These are phyloP conservation scores for Ascochyta pisi DNA, from an alignment of 2,329 filamentous ascomycete genomes.

Conservation along the genomic window DNA sequence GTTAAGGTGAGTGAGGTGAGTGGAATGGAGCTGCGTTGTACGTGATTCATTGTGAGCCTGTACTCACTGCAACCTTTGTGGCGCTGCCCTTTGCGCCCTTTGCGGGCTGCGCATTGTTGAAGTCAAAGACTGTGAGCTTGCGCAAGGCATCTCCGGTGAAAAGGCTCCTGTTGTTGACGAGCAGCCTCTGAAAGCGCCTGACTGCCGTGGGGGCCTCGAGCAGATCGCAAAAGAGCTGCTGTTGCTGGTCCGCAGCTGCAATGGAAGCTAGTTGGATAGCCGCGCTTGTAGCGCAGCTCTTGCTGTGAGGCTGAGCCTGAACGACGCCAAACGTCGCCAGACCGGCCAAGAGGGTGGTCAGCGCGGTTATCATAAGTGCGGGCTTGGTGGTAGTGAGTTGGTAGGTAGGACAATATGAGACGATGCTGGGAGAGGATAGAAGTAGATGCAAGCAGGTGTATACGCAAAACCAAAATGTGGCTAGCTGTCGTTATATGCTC, in stretches of 20 bases:
- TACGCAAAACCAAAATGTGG: not conserved
- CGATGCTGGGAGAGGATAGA: not conserved
- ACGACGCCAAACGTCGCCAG: not conserved
- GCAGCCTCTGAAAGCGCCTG: slow-evolving; percentile 48
- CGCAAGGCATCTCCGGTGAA: slow-evolving; percentile 39
- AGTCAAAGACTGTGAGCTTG: slow-evolving; percentile 67
- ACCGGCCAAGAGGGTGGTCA: not conserved
- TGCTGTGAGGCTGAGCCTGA: not conserved
- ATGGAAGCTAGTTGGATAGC: slow-evolving; percentile 12
- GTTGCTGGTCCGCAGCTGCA: slow-evolving; percentile 25
- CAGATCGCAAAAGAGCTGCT: slow-evolving; percentile 37
- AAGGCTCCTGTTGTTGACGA: slow-evolving; percentile 41
- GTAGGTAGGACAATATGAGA: not conserved
- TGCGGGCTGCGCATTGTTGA: slow-evolving; percentile 53
- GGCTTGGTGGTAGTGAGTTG: not conserved
- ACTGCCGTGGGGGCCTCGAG: slow-evolving; percentile 39
- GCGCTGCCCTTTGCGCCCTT: slow-evolving; percentile 61
- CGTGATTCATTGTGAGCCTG: not conserved
- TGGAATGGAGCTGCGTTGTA: not conserved
- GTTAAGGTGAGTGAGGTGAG: too few relatives aligned
- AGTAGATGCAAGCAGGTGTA: not conserved
- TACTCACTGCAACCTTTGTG: slow-evolving; percentile 26
- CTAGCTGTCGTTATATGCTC: not conserved
- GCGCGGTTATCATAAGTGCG: not conserved
- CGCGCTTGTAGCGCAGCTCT: not conserved